phyloP scores from a whole-genome alignment of 768 basidiomycete species.

The Gloeophyllum trabeum region DNA sequence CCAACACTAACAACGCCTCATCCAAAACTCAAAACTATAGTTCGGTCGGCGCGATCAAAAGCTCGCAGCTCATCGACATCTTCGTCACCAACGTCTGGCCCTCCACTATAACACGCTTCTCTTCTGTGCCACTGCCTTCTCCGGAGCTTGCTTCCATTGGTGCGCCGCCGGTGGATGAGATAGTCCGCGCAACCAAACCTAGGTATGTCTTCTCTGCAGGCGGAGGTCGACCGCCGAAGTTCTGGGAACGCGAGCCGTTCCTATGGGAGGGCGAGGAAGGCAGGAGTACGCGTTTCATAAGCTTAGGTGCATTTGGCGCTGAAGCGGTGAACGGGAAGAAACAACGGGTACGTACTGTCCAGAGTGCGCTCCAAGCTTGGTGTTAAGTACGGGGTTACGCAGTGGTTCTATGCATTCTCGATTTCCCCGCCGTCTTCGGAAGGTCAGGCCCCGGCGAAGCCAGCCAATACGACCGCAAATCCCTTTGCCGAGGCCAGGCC shows the following conservation, averaged over 20 bases:
- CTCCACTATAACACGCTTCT: conserved; percentile 46
- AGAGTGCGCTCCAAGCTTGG: background rate
- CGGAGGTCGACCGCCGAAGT: conserved; percentile 54
- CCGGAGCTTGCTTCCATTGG: conserved; percentile 32
- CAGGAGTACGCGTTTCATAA: conserved; percentile 71
- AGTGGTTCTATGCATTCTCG: conserved; percentile 99
- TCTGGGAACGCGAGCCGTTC: conserved; percentile 96
- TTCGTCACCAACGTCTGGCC: conserved; percentile 79
- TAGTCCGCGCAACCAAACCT: conserved; percentile 58
- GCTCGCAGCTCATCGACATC: conserved; percentile 63
- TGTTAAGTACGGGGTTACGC: conserved; percentile 4
- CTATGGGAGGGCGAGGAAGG: conserved; percentile 65
- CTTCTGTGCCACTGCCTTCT: conserved; percentile 33
- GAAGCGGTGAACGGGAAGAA: conserved; percentile 54
- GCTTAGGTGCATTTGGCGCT: conserved; percentile 81
- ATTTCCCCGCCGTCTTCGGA: conserved; percentile 46
- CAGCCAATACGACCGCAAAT: conserved; percentile 59
- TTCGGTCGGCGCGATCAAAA: conserved; percentile 59
- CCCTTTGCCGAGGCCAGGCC: conserved; percentile 41
- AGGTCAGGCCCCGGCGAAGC: conserved; percentile 26
- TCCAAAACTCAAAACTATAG: conserved; percentile 37
- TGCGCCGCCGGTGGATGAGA: conserved; percentile 52
- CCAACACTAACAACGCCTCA: conserved; percentile 47
- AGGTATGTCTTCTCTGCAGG: conserved; percentile 79
- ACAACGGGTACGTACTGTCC: conserved; percentile 52